Evolutionary conservation across 2,329 filamentous ascomycete genomes (phyloP), one percentile per base, ranked within the genome.

Genomic region (Aureobasidium mangrovei): DNA sequence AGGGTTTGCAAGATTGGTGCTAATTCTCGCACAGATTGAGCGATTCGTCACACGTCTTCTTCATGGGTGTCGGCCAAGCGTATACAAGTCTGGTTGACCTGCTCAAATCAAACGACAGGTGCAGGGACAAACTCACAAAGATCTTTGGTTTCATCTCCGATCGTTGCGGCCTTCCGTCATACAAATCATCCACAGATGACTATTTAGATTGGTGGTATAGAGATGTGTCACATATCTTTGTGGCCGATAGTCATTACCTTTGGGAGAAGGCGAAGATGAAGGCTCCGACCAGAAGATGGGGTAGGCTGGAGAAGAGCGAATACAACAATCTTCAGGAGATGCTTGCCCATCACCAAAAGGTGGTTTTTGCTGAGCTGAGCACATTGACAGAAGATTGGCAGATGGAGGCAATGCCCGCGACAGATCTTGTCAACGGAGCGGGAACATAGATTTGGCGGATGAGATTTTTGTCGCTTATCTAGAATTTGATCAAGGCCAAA

Each of bases 31-130:
- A 49, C 53, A 77, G 87, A 32, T 83, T 84, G 48, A 79, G 74
- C 54, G 75, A 85, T 2, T 76, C 80, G 0, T 82, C 84, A 4
- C 82, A 91, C 51, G 81, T 97, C 12, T 87, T 95, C 65, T 75
- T 98, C 26, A 77, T 98, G 65, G 91, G 93, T 0, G 82, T 95
- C 1, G 93, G 93, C n/a, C 85, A 89, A 62, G 88, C 93, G 1
- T 95, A 93, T 64, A 75, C 86, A 3, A 90, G 88, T 1, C 80
- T 96, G 45, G 85, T 93, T 56, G 80, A 91, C 55, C 79, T 97
- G 4, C 75, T 97, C 4, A 84, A 65, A 46, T 58, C 85, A 7
- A 85, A 85, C 61, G 78, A 10, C 48, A 72, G 70, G 57, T 85
- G 85, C 62, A 86, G 86, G 63, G 73, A 80, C 6, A 79, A 79